A percentile compares a stretch with the other conserved stretches of the same genome.
phyloP scores from a whole-genome alignment of 768 basidiomycete genomes.

The Tricholoma flavovirens region DNA sequence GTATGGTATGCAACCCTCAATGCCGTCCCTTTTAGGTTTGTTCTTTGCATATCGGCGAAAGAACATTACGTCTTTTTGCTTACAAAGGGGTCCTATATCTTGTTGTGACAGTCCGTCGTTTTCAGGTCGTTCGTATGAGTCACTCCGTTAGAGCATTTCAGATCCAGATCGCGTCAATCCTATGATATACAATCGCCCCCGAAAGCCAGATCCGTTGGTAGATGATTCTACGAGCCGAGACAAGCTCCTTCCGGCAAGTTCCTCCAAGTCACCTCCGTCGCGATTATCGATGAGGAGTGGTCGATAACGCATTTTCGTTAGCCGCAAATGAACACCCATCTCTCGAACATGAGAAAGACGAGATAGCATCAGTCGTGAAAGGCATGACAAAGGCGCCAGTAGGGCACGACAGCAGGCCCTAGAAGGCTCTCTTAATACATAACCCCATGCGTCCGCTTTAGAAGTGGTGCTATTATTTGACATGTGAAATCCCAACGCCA shows the following conservation, averaged over 20 bases:
- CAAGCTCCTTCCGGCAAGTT: not conserved
- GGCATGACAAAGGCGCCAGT: not conserved
- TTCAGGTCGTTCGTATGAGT: not conserved
- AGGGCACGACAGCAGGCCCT: not conserved
- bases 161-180: not conserved
- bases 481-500: not conserved
- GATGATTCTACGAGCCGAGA: constrained; percentile 5
- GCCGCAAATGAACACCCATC: not conserved
- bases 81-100: not conserved
- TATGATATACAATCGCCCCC: not conserved
- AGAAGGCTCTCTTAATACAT: not conserved
- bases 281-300: constrained; percentile 15
- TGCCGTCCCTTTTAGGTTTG: not conserved
- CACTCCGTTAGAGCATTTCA: not conserved
- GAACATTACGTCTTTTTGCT: not conserved
- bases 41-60: not conserved
- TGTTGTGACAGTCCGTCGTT: not conserved
- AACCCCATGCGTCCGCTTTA: not conserved
- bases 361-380: not conserved
- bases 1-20: not conserved
- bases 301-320: constrained; percentile 2
- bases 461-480: not conserved
- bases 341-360: not conserved
- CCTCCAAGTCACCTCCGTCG: not conserved
- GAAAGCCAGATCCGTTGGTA: constrained; percentile 8